phyloP scores from a whole-genome alignment of 345 rosid genomes.

The Diplotaxis tenuifolia region DNA sequence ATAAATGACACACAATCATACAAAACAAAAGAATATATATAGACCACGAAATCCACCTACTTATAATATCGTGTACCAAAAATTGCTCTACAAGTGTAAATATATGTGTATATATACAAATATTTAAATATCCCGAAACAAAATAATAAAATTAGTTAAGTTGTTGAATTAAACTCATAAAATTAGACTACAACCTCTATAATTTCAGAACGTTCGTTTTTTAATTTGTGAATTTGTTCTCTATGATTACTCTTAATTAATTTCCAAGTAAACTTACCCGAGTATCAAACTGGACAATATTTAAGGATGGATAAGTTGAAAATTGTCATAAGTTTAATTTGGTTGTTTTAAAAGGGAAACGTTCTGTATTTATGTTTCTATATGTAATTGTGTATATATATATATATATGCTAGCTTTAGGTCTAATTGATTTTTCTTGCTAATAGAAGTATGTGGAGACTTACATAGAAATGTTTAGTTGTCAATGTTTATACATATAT shows the following conservation, averaged over 20 bases:
- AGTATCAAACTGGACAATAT: not conserved
- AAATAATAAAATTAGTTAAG: not conserved
- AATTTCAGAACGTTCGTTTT: not conserved
- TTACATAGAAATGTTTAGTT: not conserved
- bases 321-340: not conserved
- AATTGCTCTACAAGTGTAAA: not conserved
- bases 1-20: constrained; percentile 35
- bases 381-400: not conserved
- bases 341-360: not conserved
- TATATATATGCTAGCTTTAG: not conserved
- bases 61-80: constrained; percentile 21
- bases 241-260: not conserved
- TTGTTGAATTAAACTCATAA: not conserved
- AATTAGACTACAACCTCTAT: not conserved
- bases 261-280: not conserved
- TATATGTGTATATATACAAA: not conserved
- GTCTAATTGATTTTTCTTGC: not conserved
- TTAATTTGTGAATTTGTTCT: not conserved
- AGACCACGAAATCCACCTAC: constrained; percentile 35
- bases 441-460: not conserved
- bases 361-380: not conserved
- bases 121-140: not conserved
- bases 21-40: constrained; percentile 31
- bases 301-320: not conserved
- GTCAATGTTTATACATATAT: not conserved